phyloP scores from a whole-genome alignment of 805 yeast species.

The Saccharomycopsis schoenii region DNA sequence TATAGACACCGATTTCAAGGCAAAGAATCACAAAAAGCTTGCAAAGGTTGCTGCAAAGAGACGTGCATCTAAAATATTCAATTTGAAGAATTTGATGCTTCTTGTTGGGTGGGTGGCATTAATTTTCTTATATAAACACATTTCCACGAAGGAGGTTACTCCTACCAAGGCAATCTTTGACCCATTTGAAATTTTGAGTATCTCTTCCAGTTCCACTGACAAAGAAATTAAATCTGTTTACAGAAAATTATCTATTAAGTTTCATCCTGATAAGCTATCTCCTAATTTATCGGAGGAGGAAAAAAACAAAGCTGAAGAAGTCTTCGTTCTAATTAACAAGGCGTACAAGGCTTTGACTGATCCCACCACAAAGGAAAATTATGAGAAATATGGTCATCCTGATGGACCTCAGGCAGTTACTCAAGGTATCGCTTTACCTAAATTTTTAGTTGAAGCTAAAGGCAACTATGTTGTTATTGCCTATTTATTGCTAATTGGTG shows the following conservation, averaged over 20 bases:
- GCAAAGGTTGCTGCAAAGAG: slow-evolving; percentile 25
- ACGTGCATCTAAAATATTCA: slow-evolving; percentile 20
- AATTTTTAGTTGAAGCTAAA: slow-evolving; percentile 76
- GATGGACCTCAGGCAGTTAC: slow-evolving; percentile 89
- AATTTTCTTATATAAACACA: slow-evolving; percentile 36
- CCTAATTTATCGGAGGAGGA: slow-evolving; percentile 48
- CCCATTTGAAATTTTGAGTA: slow-evolving; percentile 80
- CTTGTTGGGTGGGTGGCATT: slow-evolving; percentile 23
- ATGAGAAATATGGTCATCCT: slow-evolving; percentile 86
- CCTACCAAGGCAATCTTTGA: slow-evolving; percentile 44
- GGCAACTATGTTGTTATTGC: slow-evolving; percentile 53
- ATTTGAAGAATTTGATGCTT: slow-evolving; percentile 16
- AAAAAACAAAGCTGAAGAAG: slow-evolving; percentile 53
- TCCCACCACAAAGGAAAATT: slow-evolving; percentile 73
- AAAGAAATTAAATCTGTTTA: slow-evolving; percentile 72
- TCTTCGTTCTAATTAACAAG: slow-evolving; percentile 71
- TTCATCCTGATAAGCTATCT: slow-evolving; percentile 88
- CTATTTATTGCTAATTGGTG: slow-evolving; percentile 67
- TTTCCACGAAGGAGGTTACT: slow-evolving; percentile 35
- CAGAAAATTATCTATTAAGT: slow-evolving; percentile 76
- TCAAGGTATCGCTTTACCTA: slow-evolving; percentile 94
- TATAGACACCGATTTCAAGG: slow-evolving; percentile 26
- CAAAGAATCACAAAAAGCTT: slow-evolving; percentile 27
- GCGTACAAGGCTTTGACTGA: slow-evolving; percentile 96
- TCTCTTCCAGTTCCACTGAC: slow-evolving; percentile 59